phyloP scores from a whole-genome alignment of 495 filamentous ascomycete genomes.

The Hypoxylon rickii region DNA sequence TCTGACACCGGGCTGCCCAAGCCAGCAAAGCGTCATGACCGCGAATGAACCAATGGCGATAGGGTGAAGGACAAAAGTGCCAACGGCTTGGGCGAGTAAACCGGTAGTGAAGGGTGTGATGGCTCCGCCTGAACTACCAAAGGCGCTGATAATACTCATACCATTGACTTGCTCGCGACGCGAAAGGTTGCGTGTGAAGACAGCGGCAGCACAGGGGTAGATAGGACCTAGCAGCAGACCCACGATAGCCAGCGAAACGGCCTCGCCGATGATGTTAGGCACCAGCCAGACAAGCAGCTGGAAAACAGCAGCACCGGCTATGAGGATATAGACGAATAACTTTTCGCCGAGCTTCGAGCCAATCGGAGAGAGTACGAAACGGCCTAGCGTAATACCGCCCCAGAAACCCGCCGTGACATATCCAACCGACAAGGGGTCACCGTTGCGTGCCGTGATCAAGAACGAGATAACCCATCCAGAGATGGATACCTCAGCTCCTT shows the following conservation, averaged over 20 bases:
- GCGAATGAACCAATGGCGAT: constrained; percentile 68
- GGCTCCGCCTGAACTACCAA: constrained; percentile 76
- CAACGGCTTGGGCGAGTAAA: constrained; percentile 67
- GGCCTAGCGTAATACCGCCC: constrained; percentile 76
- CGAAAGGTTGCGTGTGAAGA: constrained; percentile 66
- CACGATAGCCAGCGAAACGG: constrained; percentile 71
- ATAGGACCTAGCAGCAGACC: constrained; percentile 80
- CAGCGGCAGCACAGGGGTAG: constrained; percentile 70
- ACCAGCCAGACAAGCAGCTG: constrained; percentile 77
- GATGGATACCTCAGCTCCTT: constrained; percentile 77
- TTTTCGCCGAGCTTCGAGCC: constrained; percentile 72
- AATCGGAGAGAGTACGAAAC: constrained; percentile 67
- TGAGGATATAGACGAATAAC: constrained; percentile 63
- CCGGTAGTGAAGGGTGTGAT: constrained; percentile 77
- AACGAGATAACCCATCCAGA: constrained; percentile 85
- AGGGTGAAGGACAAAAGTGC: constrained; percentile 77
- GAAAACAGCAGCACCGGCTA: constrained; percentile 63
- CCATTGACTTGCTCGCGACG: constrained; percentile 66
- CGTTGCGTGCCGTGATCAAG: constrained; percentile 69
- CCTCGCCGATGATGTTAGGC: constrained; percentile 71
- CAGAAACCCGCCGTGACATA: constrained; percentile 86
- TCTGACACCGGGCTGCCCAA: constrained; percentile 53
- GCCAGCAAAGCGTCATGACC: constrained; percentile 73
- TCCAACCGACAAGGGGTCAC: constrained; percentile 68
- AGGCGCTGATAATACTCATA: constrained; percentile 70